A percentile compares a stretch with the other conserved stretches of the same genome.
These are phyloP conservation scores for Talaromyces marneffei DNA, from an alignment of 2,329 filamentous ascomycete species.

Conservation along the genomic window DNA sequence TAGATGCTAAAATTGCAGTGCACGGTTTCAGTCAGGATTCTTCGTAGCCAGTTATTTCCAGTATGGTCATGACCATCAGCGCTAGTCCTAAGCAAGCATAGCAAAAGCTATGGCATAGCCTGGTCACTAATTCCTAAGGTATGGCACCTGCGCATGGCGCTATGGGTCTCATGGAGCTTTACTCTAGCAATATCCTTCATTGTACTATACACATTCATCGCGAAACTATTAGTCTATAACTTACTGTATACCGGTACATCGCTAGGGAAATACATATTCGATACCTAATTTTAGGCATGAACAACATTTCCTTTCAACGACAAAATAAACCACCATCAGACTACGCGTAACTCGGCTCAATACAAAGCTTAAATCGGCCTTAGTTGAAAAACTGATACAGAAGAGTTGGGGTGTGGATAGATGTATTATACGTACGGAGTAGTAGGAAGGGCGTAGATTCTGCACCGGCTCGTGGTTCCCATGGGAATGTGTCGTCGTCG, in stretches of 20 bases:
- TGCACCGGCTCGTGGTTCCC: conserved; percentile 5
- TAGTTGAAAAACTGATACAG: neutral
- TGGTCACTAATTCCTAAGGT: too few species aligned
- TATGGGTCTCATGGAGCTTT: neutral
- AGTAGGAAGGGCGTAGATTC: too few species aligned
- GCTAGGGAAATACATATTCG: neutral
- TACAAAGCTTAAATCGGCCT: neutral
- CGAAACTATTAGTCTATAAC: neutral
- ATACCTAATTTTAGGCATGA: neutral
- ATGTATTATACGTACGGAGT: too few species aligned
- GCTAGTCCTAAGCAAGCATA: neutral
- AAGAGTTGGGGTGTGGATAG: neutral
- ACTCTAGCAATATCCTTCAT: neutral
- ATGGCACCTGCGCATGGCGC: neutral
- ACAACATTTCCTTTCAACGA: neutral
- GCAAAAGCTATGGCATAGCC: too few species aligned
- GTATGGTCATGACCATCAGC: neutral
- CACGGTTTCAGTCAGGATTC: neutral
- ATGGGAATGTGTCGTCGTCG: neutral
- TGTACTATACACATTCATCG: neutral
- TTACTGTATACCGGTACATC: neutral
- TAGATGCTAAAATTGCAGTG: neutral
- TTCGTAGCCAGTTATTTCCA: neutral
- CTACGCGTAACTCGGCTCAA: neutral
- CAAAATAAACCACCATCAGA: neutral